These are phyloP conservation scores for Catharanthus roseus DNA, from an alignment of 257 asterid genomes.

Conservation along the genomic window DNA sequence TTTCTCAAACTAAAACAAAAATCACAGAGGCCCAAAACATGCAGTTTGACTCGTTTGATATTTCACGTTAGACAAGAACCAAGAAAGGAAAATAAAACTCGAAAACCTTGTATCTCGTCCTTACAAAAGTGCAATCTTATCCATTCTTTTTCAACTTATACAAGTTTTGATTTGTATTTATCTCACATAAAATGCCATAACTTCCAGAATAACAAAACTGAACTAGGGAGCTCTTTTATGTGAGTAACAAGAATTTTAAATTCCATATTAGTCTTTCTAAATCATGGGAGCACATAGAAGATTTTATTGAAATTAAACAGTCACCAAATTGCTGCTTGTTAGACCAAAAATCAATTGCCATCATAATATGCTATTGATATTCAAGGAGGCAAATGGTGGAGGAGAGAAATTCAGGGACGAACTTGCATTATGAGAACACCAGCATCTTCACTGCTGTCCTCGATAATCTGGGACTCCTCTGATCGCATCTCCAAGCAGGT, in stretches of 20 bases:
- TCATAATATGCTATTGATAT: too few relatives aligned
- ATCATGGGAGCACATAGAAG: neutral
- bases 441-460: constrained; percentile 76
- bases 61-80: too few relatives aligned
- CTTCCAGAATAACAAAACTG: neutral
- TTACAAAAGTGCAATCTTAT: too few relatives aligned
- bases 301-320: neutral
- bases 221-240: neutral
- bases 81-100: neutral
- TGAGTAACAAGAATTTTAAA: neutral
- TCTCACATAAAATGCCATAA: neutral
- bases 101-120: neutral
- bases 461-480: constrained; percentile 71
- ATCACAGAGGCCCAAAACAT: too few relatives aligned
- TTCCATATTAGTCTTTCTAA: neutral
- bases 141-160: neutral
- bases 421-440: constrained; percentile 93
- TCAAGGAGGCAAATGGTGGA: neutral
- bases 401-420: constrained; percentile 24
- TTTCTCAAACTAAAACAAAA: too few relatives aligned
- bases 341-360: neutral
- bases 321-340: neutral
- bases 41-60: too few relatives aligned
- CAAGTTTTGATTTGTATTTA: neutral
- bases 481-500: constrained; percentile 91